A percentile compares a stretch with the other conserved stretches of the same genome.
These are phyloP conservation scores for Trypanosomatidae sp. DNA, from an alignment of 208 protist genomes.

Conservation along the genomic window DNA sequence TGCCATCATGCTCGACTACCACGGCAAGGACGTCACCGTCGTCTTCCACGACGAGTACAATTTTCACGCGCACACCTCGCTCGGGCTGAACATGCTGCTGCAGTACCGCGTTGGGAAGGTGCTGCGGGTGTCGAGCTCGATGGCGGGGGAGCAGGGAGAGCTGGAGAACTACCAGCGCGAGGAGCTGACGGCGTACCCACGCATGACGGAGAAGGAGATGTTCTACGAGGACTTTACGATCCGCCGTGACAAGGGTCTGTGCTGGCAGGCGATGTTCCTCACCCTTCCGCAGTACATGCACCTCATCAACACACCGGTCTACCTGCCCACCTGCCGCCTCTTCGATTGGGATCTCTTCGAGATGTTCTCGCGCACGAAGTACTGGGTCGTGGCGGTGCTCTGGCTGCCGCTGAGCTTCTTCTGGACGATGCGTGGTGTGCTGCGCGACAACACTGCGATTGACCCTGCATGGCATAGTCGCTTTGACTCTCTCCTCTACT, in stretches of 20 bases:
- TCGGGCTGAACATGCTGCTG: constrained; percentile 49
- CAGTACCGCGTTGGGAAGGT: constrained; percentile 46
- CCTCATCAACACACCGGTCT: constrained; percentile 42
- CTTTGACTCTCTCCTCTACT: constrained; percentile 43
- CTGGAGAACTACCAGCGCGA: constrained; percentile 31
- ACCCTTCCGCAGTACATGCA: constrained; percentile 46
- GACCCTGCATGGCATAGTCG: constrained; percentile 22
- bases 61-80: constrained; percentile 42
- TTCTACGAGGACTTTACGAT: constrained; percentile 56
- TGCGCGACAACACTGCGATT: constrained; percentile 34
- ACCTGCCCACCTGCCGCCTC: constrained; percentile 43
- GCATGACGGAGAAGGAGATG: constrained; percentile 41
- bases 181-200: constrained; percentile 52
- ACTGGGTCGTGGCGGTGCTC: constrained; percentile 38
- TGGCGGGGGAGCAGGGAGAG: constrained; percentile 13
- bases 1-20: constrained; percentile 45
- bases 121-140: constrained; percentile 7
- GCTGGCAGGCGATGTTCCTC: constrained; percentile 51
- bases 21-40: constrained; percentile 42
- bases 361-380: constrained; percentile 55
- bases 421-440: constrained; percentile 34
- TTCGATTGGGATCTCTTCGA: constrained; percentile 43
- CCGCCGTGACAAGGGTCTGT: constrained; percentile 36
- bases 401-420: constrained; percentile 49
- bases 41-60: constrained; percentile 58